Evolutionary conservation across 768 basidiomycete genomes (phyloP), one percentile per base, ranked within the genome.

Genomic region (Lactarius sp.): DNA sequence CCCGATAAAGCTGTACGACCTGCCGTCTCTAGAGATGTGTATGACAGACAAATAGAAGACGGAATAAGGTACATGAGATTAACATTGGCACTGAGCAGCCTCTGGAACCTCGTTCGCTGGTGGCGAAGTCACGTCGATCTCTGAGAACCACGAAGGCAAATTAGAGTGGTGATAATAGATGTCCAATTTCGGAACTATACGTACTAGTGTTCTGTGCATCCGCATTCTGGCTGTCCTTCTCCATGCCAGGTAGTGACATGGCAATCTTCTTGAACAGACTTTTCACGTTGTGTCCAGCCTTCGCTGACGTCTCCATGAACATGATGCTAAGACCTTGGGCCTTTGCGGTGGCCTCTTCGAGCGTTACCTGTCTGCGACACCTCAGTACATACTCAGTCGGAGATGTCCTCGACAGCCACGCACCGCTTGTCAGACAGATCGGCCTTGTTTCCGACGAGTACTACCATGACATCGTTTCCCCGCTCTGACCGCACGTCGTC

Each of bases 251-350:
- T 55, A 99, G 77, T 2, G 94, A 94, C 88, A 98, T 87, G 1
- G 97, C 97, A 68, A 99, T 99, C 81, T 98, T 98, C 80, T 98
- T 95, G 82, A 99, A 99, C 69, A 99, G 75, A 68, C 92, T 92
- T 80, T 99, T 99, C 65, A 99, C 97, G 68, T 99, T 99, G 74
- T 98, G 97, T 3, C 97, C 97, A 7, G 97, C 97, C 75, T 99
- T 99, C 36, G 97, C 97, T 34, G 94, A 97, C 9, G 97, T 98
- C 77, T 99, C 97, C 88, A 98, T 98, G 73, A 96, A 97, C 88
- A 98, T 92, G 69, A 98, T 92, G 70, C 87, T 88, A 66, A 97
- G 78, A 73, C 96, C 88, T 51, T 92, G 88, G 14, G 94, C 83
- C 72, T 94, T 94, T 51, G 87, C 85, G 31, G 95, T 96, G 12